These are phyloP conservation scores for Neocatenulostroma microsporum DNA, from an alignment of 2,329 filamentous ascomycete species.

Conservation along the genomic window DNA sequence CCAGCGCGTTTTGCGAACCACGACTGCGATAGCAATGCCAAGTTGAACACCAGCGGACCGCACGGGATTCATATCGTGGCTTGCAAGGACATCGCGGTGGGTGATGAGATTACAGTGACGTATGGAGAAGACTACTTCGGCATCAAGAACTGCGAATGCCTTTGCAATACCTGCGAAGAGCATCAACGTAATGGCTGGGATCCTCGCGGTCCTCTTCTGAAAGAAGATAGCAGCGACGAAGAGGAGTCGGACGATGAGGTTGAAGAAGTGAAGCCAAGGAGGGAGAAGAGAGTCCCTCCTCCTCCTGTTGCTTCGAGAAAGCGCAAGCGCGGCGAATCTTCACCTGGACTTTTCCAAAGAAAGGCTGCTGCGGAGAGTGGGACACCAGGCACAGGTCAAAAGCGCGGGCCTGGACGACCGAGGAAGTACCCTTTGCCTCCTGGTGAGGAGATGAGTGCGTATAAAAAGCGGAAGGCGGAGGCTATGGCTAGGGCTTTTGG, in stretches of 20 bases:
- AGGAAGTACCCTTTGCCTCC: constrained; percentile 8
- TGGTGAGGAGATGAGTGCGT: constrained; percentile 4
- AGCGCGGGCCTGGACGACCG: constrained; percentile 8
- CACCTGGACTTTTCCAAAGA: constrained; percentile 9
- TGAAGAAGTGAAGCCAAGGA: constrained; percentile 4
- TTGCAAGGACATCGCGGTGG: constrained; percentile 68
- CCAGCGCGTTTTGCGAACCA: constrained; percentile 96
- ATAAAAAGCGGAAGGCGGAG: neutral
- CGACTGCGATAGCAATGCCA: constrained; percentile 88
- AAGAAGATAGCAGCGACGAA: constrained; percentile 29
- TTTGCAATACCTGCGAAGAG: constrained; percentile 81
- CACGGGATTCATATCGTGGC: constrained; percentile 89
- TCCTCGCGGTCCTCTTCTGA: constrained; percentile 30
- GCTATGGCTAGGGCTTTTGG: constrained; percentile 48
- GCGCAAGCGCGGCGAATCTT: constrained; percentile 7
- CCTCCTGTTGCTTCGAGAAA: constrained; percentile 6
- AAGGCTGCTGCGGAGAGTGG: constrained; percentile 1
- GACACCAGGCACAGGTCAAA: constrained; percentile 48
- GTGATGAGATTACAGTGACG: constrained; percentile 92
- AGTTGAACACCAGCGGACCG: constrained; percentile 72
- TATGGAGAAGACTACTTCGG: constrained; percentile 97
- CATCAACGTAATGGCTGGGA: constrained; percentile 75
- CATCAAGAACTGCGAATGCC: constrained; percentile 85
- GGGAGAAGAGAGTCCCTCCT: neutral
- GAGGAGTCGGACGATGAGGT: constrained; percentile 27